phyloP scores from a whole-genome alignment of 345 rosid species.

The Garcia nutans region DNA sequence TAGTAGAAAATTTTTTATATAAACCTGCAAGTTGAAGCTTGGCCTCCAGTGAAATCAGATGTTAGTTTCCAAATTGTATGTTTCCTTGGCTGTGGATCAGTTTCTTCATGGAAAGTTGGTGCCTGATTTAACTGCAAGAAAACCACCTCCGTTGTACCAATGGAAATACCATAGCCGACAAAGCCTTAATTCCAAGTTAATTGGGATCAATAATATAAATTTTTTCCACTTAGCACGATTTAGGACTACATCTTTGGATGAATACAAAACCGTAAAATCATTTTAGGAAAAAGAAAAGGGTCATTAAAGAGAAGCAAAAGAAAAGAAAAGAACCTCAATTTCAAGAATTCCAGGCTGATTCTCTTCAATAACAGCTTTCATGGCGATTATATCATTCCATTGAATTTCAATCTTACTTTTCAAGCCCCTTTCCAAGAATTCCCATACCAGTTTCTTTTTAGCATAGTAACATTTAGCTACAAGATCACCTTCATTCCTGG shows the following conservation, averaged over 20 bases:
- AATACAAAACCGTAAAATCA: too few relatives aligned
- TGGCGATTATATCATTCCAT: conserved; percentile 37
- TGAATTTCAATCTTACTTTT: conserved; percentile 46
- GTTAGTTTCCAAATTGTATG: conserved; percentile 44
- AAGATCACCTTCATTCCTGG: conserved; percentile 41
- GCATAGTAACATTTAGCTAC: conserved; percentile 62
- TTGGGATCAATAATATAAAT: too few relatives aligned
- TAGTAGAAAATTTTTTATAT: not conserved
- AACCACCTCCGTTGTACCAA: not conserved
- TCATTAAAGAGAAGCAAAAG: not conserved
- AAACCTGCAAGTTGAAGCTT: conserved; percentile 47
- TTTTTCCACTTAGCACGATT: too few relatives aligned
- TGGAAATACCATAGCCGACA: not conserved
- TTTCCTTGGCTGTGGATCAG: conserved; percentile 41
- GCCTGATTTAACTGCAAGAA: conserved; percentile 34
- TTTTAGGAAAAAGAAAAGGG: not conserved
- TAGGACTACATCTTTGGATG: too few relatives aligned
- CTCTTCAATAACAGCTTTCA: conserved; percentile 20
- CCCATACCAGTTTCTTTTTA: conserved; percentile 65
- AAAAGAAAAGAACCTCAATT: conserved; percentile 28
- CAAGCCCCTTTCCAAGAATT: conserved; percentile 31
- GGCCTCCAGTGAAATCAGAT: conserved; percentile 44
- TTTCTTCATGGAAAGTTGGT: conserved; percentile 42
- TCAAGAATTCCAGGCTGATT: conserved; percentile 31
- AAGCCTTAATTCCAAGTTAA: too few relatives aligned